Evolutionary conservation across 495 filamentous ascomycete species (phyloP).

Genomic region (Ramalina peruviana): DNA sequence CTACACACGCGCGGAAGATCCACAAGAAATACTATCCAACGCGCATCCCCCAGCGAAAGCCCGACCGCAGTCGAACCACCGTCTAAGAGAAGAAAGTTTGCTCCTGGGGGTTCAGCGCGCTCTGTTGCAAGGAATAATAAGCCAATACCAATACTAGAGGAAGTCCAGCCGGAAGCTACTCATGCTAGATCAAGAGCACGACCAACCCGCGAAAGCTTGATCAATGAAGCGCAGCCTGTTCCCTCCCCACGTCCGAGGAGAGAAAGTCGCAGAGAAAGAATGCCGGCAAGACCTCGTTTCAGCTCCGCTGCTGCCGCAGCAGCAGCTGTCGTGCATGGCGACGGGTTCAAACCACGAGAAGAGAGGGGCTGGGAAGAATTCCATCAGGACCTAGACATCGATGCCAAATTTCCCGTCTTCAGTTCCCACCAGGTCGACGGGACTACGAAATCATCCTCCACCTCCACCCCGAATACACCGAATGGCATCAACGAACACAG

Average conservation of each 20-base stretch:
- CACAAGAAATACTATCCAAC: constrained; percentile 22
- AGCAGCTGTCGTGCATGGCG: constrained; percentile 71
- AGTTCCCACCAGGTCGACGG: constrained; percentile 74
- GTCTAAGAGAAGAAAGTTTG: constrained; percentile 52
- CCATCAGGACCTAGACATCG: constrained; percentile 85
- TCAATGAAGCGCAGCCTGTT: constrained; percentile 24
- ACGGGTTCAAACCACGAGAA: constrained; percentile 93
- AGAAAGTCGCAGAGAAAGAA: constrained; percentile 17
- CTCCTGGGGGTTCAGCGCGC: constrained; percentile 65
- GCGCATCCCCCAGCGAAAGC: constrained; percentile 26
- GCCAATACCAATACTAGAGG: constrained; percentile 35
- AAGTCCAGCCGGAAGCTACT: constrained; percentile 30
- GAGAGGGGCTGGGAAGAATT: constrained; percentile 96
- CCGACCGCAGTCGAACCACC: constrained; percentile 22
- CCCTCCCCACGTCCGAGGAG: constrained; percentile 26
- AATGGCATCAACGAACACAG: constrained; percentile 8
- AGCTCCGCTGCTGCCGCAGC: constrained; percentile 75
- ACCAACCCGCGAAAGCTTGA: constrained; percentile 24
- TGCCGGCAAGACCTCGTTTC: constrained; percentile 27
- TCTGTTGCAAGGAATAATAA: constrained; percentile 52
- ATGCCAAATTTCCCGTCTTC: constrained; percentile 61
- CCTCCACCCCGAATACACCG: constrained; percentile 2
- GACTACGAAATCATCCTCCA: constrained; percentile 13
- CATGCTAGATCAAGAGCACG: constrained; percentile 31
- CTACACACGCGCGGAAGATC: constrained; percentile 23